A percentile compares a stretch with the other conserved stretches of the same genome.
Conservation (phyloP, 208 protist species). For the Leishmania braziliensis region DNA sequence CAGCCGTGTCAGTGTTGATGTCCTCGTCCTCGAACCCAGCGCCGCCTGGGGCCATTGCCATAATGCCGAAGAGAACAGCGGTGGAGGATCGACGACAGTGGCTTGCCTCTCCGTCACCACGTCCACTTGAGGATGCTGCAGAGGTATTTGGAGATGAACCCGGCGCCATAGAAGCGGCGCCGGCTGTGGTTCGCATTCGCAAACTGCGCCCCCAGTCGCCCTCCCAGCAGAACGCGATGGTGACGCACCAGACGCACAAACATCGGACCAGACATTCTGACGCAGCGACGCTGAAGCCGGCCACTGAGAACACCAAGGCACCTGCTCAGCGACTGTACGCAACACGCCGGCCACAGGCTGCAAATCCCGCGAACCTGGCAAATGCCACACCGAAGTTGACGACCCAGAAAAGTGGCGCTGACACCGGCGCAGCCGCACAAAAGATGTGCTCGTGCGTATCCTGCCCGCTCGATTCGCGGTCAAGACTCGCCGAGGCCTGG, state of each 20-base stretch:
- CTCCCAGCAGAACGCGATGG: slow-evolving; percentile 11
- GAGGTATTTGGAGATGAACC: neutral
- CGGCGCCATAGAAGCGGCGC: neutral
- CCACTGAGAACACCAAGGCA: neutral
- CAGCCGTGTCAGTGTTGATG: neutral
- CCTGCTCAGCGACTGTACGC: slow-evolving; percentile 15
- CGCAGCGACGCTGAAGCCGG: neutral
- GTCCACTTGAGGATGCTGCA: neutral
- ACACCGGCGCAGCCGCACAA: neutral
- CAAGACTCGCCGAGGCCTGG: slow-evolving; percentile 2
- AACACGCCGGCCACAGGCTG: slow-evolving; percentile 12
- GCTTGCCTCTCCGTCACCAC: slow-evolving; percentile 19
- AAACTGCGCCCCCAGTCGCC: slow-evolving; percentile 8
- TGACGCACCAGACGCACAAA: neutral
- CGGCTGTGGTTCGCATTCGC: neutral
- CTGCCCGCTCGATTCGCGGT: neutral
- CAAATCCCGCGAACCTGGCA: neutral
- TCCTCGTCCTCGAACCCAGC: slow-evolving; percentile 13
- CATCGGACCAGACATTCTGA: neutral
- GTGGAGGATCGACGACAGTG: neutral
- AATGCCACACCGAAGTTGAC: neutral
- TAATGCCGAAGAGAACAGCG: neutral
- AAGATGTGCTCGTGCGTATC: slow-evolving; percentile 1
- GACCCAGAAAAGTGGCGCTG: neutral
- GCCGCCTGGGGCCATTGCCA: neutral